Evolutionary conservation across 2,329 filamentous ascomycete genomes (phyloP).

Genomic region (Daldinia sp.): DNA sequence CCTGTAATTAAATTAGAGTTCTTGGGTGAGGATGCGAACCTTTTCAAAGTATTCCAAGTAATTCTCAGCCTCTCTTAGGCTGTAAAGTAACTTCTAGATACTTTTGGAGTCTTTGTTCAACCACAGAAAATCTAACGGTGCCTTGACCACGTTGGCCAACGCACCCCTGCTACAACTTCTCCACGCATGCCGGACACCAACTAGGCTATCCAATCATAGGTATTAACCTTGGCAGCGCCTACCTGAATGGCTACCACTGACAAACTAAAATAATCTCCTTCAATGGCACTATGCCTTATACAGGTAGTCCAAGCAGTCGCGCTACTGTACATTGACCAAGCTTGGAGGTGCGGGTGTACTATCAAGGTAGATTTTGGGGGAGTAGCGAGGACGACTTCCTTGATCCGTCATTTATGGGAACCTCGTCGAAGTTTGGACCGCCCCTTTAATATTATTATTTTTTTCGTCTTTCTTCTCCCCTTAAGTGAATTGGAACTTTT

Average conservation of each 20-base stretch:
- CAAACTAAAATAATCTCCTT: constrained; percentile 35
- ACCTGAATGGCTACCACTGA: constrained; percentile 24
- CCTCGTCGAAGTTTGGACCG: constrained; percentile 35
- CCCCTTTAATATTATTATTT: constrained; percentile 31
- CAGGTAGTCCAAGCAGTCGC: constrained; percentile 26
- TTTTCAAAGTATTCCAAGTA: too few relatives aligned
- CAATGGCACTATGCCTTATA: constrained; percentile 12
- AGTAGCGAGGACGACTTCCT: constrained; percentile 29
- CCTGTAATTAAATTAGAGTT: constrained; percentile 43
- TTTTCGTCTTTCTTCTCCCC: constrained; percentile 14
- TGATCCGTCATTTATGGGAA: constrained; percentile 25
- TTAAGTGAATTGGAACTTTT: constrained; percentile 25
- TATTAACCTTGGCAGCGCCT: constrained; percentile 3
- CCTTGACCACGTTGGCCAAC: constrained; percentile 29
- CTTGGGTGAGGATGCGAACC: constrained; percentile 13
- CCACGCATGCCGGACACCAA: constrained; percentile 22
- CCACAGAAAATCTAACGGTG: constrained; percentile 16
- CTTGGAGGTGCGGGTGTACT: constrained; percentile 20
- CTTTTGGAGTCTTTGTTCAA: constrained; percentile 2
- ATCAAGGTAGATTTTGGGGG: constrained; percentile 11
- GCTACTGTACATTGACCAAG: constrained; percentile 18
- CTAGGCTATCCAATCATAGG: constrained; percentile 19
- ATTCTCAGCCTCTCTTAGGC: not conserved
- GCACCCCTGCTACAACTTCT: constrained; percentile 29
- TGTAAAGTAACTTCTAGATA: constrained; percentile 27